Base-by-base conservation (phyloP, 2,329 filamentous ascomycete genomes). In the Neofusicoccum laricinum region DNA sequence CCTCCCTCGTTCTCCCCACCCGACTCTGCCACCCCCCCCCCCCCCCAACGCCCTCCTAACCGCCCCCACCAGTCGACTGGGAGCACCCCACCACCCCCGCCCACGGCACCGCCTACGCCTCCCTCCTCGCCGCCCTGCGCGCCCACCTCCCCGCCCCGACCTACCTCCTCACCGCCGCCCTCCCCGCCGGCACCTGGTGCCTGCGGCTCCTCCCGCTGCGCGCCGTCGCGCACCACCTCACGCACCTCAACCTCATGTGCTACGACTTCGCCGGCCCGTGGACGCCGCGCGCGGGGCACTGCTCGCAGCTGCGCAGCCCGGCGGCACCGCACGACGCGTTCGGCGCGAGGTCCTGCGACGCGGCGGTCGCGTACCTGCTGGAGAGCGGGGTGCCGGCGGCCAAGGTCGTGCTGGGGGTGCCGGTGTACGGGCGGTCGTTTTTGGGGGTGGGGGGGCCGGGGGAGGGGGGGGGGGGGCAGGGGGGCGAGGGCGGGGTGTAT, bases 191-290 rank as follows among this genome's bases (percentile, higher is more conserved):
- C 49, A 82, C 85, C 72, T 85, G 85, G 77, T 83, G 88, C 0
- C 79, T 95, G 62, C 84, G 86, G 68, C 82, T 89, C 71, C 90
- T 94, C 72, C 85, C 93, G 71, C 79, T 94, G 11, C 78, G 75
- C 21, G 79, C 81, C 63, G 85, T 88, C 11, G 83, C 88, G 58
- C 78, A 84, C 49, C 88, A 90, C 69, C 81, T 94, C 40, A 90
- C 94, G 75, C 83, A 88, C 67, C 79, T 95, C 73, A 93, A 94
- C 73, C 79, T 95, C 36, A 92, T 90, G 85, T 85, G 90, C 1
- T 95, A 93, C 75, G 91, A 95, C 75, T 91, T 93, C 71, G 87
- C 85, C 25, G 90, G 91, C 1, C 81, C 85, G 3, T 93, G 90
- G 90, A 85, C 84, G 1, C 72, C 80, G 30, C 84, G 83, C 64